Conservation (phyloP, 305 asterid species). For the Solanum hybrid region DNA sequence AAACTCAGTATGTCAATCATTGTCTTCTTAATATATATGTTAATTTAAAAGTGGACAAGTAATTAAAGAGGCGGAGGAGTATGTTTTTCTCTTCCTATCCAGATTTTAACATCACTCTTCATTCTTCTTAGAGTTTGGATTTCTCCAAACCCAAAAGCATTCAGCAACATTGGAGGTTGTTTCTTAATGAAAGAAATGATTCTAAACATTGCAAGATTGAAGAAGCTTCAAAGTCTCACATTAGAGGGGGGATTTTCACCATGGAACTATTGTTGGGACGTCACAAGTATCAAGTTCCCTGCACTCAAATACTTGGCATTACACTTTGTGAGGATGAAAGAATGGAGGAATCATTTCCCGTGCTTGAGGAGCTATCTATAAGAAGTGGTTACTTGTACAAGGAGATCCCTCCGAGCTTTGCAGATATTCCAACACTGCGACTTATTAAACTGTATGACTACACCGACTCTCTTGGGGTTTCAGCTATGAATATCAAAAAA, state of each 20-base stretch:
- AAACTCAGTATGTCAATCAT: too few relatives aligned
- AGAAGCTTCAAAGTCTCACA: not conserved
- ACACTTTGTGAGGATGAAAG: rapidly evolving
- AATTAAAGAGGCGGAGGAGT: too few relatives aligned
- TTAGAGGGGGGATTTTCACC: not conserved
- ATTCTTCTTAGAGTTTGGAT: not conserved
- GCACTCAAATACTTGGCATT: not conserved
- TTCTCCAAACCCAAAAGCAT: not conserved
- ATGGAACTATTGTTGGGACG: not conserved
- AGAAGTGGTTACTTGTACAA: not conserved
- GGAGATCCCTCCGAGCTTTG: not conserved
- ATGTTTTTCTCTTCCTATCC: not conserved
- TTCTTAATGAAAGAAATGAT: not conserved
- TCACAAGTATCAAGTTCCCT: not conserved
- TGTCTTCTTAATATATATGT: too few relatives aligned
- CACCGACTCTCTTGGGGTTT: not conserved
- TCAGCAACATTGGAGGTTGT: not conserved
- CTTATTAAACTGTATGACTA: not conserved
- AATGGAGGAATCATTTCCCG: not conserved
- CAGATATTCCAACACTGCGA: not conserved
- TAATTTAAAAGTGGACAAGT: too few relatives aligned
- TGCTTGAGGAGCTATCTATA: not conserved
- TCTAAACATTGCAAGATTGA: not conserved
- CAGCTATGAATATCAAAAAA: not conserved
- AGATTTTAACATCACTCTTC: not conserved